Evolutionary conservation across 2,329 filamentous ascomycete genomes (phyloP), one percentile per base, ranked within the genome.

Genomic region (Aspergillus thermomutatus): DNA sequence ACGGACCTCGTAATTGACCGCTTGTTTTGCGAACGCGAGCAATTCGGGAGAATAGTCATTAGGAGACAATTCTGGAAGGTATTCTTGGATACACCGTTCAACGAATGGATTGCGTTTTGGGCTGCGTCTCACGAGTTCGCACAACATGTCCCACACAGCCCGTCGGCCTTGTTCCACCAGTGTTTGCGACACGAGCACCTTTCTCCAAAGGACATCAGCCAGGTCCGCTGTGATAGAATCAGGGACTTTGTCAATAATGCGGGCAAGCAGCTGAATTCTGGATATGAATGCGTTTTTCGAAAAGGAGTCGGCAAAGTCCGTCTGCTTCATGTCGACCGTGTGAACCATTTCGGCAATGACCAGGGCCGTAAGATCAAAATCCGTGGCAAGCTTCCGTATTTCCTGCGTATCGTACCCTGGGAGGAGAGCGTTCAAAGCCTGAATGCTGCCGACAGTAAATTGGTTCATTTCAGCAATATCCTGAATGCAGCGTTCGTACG

Each of bases 361-460:
- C 4, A 91, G 75, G 52, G 75, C 75, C 1, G 85, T 82, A 49
- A 91, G 72, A 59, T 85, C 80, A 66, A 87, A 82, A n/a, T 87
- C 80, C 6, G 79, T 73, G 8, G 83, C 81, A 50, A 91, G 73
- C n/a, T 76, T 72, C 27, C 77, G 79, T 23, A 91, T 71, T 57
- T 88, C 85, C 7, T 74, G 75, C 3, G 66, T 65, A 40, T 82
- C 67, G 40, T 80, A 73, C 26, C 64, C 62, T 17, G 72, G 66
- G 9, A 80, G 64, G 40, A 79, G 68, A 37, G 77, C 67, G 69
- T 77, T 73, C 49, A 91, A 76, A 17, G 86, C 87, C 67, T 86
- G 88, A 21, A 92, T 81, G 63, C 90, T 94, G 1, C 91, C 91
- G 6, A 89, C 82, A 0, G 87, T 85, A 14, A 85, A 88, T 9